A percentile compares a stretch with the other conserved stretches of the same genome.
These are phyloP conservation scores for Cornus kousa DNA, from an alignment of 148 eudicot genomes.

Conservation along the genomic window DNA sequence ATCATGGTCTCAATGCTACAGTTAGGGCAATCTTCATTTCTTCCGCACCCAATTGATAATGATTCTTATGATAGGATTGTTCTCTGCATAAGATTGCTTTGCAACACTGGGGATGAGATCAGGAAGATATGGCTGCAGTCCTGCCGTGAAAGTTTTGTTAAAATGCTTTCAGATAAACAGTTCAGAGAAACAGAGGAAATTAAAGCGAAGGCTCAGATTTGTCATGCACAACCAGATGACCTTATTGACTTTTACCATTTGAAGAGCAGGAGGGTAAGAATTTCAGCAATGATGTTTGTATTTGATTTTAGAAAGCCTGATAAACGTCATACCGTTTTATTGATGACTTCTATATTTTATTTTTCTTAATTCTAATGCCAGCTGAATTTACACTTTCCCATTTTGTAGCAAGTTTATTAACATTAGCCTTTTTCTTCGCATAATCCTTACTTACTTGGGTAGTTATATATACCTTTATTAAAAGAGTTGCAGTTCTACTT, in stretches of 20 bases:
- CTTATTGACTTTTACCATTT: constrained; percentile 86
- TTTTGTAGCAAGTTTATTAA: constrained; percentile 9
- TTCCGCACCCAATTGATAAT: constrained; percentile 79
- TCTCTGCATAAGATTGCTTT: constrained; percentile 67
- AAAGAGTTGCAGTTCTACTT: background rate
- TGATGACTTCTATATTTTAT: too few relatives aligned
- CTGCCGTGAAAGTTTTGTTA: constrained; percentile 78
- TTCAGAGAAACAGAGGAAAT: constrained; percentile 76
- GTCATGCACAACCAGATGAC: constrained; percentile 83
- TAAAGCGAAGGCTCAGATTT: constrained; percentile 76
- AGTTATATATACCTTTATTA: background rate
- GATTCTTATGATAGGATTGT: constrained; percentile 73
- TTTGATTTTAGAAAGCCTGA: background rate
- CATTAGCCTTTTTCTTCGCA: background rate
- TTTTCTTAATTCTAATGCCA: background rate
- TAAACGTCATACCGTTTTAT: background rate
- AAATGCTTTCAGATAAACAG: constrained; percentile 87
- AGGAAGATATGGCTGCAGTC: constrained; percentile 81
- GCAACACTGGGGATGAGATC: constrained; percentile 52
- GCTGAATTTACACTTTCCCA: background rate
- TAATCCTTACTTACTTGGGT: background rate
- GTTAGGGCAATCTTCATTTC: constrained; percentile 74
- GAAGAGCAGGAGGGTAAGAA: constrained; percentile 75
- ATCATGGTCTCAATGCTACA: constrained; percentile 73
- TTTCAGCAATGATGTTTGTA: background rate